These are phyloP conservation scores for Deakozyma indianensis DNA, from an alignment of 805 yeast genomes.

Conservation along the genomic window DNA sequence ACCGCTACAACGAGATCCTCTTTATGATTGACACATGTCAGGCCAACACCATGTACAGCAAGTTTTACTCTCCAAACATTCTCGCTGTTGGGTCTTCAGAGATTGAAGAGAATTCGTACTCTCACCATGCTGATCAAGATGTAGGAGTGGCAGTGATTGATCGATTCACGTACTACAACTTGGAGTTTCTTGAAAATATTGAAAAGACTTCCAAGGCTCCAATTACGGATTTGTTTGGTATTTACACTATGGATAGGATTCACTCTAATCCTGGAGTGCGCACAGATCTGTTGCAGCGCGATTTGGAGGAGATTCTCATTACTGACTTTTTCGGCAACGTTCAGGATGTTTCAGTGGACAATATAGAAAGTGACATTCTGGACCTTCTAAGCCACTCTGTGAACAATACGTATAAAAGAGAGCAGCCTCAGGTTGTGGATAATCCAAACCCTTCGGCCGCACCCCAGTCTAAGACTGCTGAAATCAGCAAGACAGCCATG, in stretches of 20 bases:
- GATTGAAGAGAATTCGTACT: constrained; percentile 78
- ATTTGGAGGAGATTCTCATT: constrained; percentile 51
- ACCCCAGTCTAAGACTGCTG: too few species aligned
- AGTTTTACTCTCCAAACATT: constrained; percentile 83
- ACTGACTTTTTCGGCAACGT: constrained; percentile 94
- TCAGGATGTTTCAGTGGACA: constrained; percentile 60
- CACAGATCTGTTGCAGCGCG: constrained; percentile 59
- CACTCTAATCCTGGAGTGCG: constrained; percentile 92
- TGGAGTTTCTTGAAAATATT: constrained; percentile 75
- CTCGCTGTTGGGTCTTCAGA: constrained; percentile 86
- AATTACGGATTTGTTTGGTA: constrained; percentile 69
- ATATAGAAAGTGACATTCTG: constrained; percentile 35
- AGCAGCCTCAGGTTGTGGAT: too few species aligned
- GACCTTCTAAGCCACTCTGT: constrained; percentile 12
- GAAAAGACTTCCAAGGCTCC: constrained; percentile 63
- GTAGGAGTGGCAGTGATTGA: constrained; percentile 97
- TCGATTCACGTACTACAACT: constrained; percentile 81
- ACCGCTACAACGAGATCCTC: constrained; percentile 84
- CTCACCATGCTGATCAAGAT: constrained; percentile 91
- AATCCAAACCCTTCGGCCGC: too few species aligned
- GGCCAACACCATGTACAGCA: constrained; percentile 94
- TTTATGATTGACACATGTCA: constrained; percentile 99
- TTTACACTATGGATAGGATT: constrained; percentile 69
- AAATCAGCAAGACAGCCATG: too few species aligned
- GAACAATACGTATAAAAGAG: too few species aligned